phyloP scores from a whole-genome alignment of 2,329 filamentous ascomycete genomes.

The Ilyonectria mors-panacis region DNA sequence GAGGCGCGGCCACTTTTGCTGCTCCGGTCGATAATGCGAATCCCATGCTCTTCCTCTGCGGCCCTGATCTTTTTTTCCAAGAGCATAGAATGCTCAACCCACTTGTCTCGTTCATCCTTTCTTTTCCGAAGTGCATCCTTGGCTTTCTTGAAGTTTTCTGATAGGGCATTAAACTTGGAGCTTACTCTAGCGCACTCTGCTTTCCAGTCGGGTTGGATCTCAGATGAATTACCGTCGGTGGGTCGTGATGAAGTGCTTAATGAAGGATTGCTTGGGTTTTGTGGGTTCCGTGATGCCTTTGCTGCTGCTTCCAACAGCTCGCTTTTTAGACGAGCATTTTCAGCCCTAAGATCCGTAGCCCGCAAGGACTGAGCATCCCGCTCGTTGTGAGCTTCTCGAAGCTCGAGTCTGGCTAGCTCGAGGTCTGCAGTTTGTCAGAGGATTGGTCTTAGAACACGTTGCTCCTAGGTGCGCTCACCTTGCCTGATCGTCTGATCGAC shows the following conservation, averaged over 20 bases:
- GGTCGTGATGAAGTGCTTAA: conserved; percentile 7
- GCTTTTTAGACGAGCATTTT: conserved; percentile 41
- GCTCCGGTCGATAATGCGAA: conserved; percentile 48
- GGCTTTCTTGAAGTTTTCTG: conserved; percentile 58
- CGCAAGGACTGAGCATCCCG: conserved; percentile 34
- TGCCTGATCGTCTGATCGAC: conserved; percentile 56
- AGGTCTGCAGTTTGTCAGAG: conserved; percentile 48
- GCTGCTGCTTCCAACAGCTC: conserved; percentile 29
- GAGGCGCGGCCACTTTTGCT: conserved; percentile 30
- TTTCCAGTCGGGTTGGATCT: conserved; percentile 43
- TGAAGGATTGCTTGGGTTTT: background rate
- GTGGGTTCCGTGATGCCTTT: conserved; percentile 12
- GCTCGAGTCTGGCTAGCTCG: conserved; percentile 59
- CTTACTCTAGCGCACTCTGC: conserved; percentile 56
- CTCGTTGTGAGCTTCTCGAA: conserved; percentile 47
- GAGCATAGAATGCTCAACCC: conserved; percentile 61
- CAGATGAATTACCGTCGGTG: conserved; percentile 11
- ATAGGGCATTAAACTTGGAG: conserved; percentile 59
- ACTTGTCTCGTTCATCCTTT: conserved; percentile 60
- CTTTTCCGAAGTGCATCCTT: conserved; percentile 57
- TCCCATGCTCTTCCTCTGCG: conserved; percentile 57
- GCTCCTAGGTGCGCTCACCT: conserved; percentile 47
- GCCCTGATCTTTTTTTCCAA: conserved; percentile 61
- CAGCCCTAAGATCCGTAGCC: conserved; percentile 28
- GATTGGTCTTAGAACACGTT: conserved; percentile 11